Conservation (phyloP, 2,329 filamentous ascomycete genomes). For the Dactylellina cionopaga region DNA sequence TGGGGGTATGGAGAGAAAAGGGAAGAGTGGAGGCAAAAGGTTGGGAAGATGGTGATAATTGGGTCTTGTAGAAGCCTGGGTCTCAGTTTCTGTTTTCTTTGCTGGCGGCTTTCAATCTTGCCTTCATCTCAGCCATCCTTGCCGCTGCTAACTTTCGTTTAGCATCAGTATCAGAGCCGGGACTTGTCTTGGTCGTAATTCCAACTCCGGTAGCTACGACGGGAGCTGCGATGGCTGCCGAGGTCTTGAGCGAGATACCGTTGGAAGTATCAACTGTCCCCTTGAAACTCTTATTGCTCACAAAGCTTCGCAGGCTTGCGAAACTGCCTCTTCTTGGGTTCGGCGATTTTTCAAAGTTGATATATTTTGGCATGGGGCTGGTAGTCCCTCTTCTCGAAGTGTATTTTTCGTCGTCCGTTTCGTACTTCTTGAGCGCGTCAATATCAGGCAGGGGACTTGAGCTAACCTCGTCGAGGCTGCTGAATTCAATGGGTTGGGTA, state of each 20-base stretch:
- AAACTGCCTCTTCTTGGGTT: constrained; percentile 36
- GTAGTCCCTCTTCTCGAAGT: constrained; percentile 11
- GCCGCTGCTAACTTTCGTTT: constrained; percentile 41
- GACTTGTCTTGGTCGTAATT: constrained; percentile 27
- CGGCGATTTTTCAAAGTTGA: constrained; percentile 47
- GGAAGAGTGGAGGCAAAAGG: background rate
- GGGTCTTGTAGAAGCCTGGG: background rate
- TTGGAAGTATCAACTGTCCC: constrained; percentile 24
- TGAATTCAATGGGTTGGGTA: background rate
- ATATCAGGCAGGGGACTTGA: constrained; percentile 21
- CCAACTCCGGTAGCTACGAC: constrained; percentile 34
- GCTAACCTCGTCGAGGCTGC: background rate
- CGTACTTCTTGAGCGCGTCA: constrained; percentile 11
- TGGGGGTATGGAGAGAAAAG: background rate
- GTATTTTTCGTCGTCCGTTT: constrained; percentile 32
- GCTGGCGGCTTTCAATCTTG: constrained; percentile 46
- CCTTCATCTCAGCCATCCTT: constrained; percentile 51
- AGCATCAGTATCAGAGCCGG: constrained; percentile 35
- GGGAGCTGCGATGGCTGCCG: constrained; percentile 32
- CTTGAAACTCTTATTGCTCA: constrained; percentile 27
- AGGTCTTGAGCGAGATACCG: constrained; percentile 27
- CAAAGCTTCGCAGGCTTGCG: constrained; percentile 34
- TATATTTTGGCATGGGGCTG: constrained; percentile 46
- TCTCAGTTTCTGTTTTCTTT: constrained; percentile 30
- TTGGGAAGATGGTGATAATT: background rate